Base-by-base conservation (phyloP, 2,329 filamentous ascomycete genomes). In the Fusarium pseudonygamai region DNA sequence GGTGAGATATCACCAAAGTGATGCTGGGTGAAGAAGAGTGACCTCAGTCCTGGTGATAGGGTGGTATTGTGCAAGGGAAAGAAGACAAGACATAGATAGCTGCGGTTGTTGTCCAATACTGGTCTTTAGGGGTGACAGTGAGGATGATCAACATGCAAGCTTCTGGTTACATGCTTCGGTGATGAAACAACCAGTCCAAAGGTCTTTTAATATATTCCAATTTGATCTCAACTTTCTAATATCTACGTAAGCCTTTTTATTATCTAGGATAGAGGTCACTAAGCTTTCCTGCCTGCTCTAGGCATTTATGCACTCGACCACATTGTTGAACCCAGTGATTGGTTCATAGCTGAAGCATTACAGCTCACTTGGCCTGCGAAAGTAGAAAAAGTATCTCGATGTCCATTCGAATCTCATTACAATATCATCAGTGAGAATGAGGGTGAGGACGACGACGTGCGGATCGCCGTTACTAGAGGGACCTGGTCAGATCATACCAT, bases 311-410 rank as follows among this genome's bases (percentile, higher is more conserved):
- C 15, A 13, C 14, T 18, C n/a, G 10, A 13, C 14, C 16, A 9
- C 5, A 18, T 49, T 13, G 14, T 49, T 9, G 14, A 30, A 7
- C 20, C 46, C 5, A 16, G 12, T 30, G 1, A 30, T 30, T n/a
- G 7, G 45, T 7, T n/a, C 45, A 14, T 4, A 16, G 20, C 45
- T 30, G 5, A 30, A 30, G 45, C 14, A 30, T n/a, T 9, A 15
- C 5, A 30, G 8, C 26, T n/a, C 14, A 12, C 45, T 30, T n/a
- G 20, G 10, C 14, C 0, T n/a, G 14, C 12, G 1, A 2, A 20
- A 24, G 18, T 20, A 34, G 10, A 24, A 14, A 3, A 3, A 16
- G 4, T 5, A 50, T 9, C 2, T 30, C 14, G 6, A 8, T 16
- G 7, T n/a, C 5, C 20, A n/a, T n/a, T 9, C 14, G 5, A 16